Conservation (phyloP, 495 filamentous ascomycete genomes). For the Cenococcum geophilum region DNA sequence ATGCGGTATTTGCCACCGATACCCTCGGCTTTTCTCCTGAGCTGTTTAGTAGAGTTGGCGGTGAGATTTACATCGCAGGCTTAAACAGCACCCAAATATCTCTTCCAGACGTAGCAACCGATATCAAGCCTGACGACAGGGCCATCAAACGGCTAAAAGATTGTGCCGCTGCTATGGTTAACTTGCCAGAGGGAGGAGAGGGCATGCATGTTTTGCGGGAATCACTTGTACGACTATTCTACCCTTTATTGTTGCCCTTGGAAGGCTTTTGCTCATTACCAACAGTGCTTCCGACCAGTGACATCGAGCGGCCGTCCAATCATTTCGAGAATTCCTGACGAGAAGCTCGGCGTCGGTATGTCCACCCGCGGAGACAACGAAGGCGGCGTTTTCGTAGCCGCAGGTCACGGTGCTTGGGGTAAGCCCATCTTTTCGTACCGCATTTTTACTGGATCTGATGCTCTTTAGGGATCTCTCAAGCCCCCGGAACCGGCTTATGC, state of each 20-base stretch:
- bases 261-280: neutral
- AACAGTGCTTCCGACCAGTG: constrained; percentile 63
- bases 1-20: constrained; percentile 64
- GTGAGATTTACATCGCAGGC: constrained; percentile 67
- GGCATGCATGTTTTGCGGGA: constrained; percentile 59
- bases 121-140: constrained; percentile 41
- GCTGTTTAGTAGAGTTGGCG: constrained; percentile 59
- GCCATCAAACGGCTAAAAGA: constrained; percentile 49
- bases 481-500: constrained; percentile 37
- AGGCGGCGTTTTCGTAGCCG: constrained; percentile 63
- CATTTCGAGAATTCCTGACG: constrained; percentile 49
- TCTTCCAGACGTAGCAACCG: constrained; percentile 51
- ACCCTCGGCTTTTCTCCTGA: constrained; percentile 60
- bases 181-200: constrained; percentile 39
- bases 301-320: constrained; percentile 57
- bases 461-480: constrained; percentile 30
- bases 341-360: constrained; percentile 47
- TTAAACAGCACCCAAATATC: constrained; percentile 55
- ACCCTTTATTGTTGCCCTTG: neutral
- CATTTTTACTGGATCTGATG: neutral
- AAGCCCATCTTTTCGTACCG: constrained; percentile 5
- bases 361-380: constrained; percentile 38
- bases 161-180: constrained; percentile 53
- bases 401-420: constrained; percentile 57
- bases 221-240: constrained; percentile 1